phyloP scores from a whole-genome alignment of 805 yeast genomes.

The Nakazawaea wickerhamii region DNA sequence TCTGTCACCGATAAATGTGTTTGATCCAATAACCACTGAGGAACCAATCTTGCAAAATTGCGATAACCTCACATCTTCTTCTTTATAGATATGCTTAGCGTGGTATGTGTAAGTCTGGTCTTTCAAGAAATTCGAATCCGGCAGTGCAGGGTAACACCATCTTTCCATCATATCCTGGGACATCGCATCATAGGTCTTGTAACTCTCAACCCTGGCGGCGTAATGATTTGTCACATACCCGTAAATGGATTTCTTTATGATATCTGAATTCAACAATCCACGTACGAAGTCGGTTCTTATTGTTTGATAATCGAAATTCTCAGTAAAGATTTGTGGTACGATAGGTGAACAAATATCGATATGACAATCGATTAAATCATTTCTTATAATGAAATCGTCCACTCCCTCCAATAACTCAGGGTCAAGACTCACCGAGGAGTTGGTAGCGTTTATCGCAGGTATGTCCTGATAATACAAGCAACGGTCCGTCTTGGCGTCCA shows the following conservation, averaged over 20 bases:
- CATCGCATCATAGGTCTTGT: conserved; percentile 89
- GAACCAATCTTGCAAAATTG: conserved; percentile 86
- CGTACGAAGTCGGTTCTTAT: conserved; percentile 83
- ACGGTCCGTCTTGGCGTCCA: conserved; percentile 67
- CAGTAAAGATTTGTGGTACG: conserved; percentile 93
- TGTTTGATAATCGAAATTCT: conserved; percentile 90
- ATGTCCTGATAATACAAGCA: conserved; percentile 83
- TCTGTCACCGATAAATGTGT: conserved; percentile 72
- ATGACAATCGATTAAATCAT: conserved; percentile 93
- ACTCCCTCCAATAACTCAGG: conserved; percentile 77
- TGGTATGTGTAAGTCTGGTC: conserved; percentile 76
- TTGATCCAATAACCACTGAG: conserved; percentile 77
- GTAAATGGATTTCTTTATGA: conserved; percentile 85
- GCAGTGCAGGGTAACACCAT: conserved; percentile 89
- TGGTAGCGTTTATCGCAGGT: conserved; percentile 45
- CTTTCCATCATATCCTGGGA: conserved; percentile 86
- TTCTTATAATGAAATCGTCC: conserved; percentile 74
- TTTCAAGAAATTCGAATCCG: conserved; percentile 72
- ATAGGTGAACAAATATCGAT: conserved; percentile 93
- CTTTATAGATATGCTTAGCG: conserved; percentile 84
- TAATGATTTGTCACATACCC: conserved; percentile 78
- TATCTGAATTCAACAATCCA: conserved; percentile 86
- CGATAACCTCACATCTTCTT: conserved; percentile 80
- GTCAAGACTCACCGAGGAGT: conserved; percentile 58
- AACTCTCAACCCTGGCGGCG: conserved; percentile 93